Conservation (phyloP, 1,284 basidiomycete genomes). For the Nidula niveotomentosa region DNA sequence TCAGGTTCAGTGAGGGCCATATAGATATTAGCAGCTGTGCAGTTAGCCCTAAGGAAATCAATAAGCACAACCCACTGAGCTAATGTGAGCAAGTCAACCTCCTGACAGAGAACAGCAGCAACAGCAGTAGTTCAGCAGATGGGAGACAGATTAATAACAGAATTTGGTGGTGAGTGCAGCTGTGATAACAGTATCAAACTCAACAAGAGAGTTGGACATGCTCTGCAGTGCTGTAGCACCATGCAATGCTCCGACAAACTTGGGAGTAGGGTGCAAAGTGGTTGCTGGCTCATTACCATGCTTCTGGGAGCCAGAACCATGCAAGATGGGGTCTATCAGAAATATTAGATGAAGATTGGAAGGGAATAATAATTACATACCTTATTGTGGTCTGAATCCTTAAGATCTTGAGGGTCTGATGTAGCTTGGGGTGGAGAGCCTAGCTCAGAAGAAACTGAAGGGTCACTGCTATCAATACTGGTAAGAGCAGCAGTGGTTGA, state of each 20-base stretch:
- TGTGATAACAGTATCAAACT: slow-evolving; percentile 3
- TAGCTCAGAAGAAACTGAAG: background rate
- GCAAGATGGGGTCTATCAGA: background rate
- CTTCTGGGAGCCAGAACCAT: background rate
- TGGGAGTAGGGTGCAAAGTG: background rate
- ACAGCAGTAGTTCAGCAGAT: slow-evolving; percentile 6
- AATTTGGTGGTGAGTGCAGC: slow-evolving; percentile 6
- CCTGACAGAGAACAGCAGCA: background rate
- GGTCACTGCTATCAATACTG: background rate
- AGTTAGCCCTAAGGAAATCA: slow-evolving; percentile 7
- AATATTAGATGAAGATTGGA: background rate
- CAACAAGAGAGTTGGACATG: slow-evolving; percentile 6
- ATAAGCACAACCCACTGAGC: slow-evolving; percentile 4
- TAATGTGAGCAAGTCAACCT: slow-evolving; percentile 5
- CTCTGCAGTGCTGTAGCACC: slow-evolving; percentile 7
- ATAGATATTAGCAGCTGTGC: slow-evolving; percentile 8
- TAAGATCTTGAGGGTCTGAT: background rate
- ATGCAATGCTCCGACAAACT: background rate
- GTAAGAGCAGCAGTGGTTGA: slow-evolving; percentile 1
- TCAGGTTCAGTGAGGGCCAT: slow-evolving; percentile 5
- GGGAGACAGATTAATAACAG: slow-evolving; percentile 8
- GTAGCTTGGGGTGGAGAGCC: background rate
- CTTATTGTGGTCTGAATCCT: slow-evolving; percentile 4
- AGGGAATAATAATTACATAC: background rate
- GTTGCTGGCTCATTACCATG: slow-evolving; percentile 1